Percentiles rank a stretch among this genome's conserved stretches.
Conservation (phyloP, 768 basidiomycete genomes). For the Collybia nuda region DNA sequence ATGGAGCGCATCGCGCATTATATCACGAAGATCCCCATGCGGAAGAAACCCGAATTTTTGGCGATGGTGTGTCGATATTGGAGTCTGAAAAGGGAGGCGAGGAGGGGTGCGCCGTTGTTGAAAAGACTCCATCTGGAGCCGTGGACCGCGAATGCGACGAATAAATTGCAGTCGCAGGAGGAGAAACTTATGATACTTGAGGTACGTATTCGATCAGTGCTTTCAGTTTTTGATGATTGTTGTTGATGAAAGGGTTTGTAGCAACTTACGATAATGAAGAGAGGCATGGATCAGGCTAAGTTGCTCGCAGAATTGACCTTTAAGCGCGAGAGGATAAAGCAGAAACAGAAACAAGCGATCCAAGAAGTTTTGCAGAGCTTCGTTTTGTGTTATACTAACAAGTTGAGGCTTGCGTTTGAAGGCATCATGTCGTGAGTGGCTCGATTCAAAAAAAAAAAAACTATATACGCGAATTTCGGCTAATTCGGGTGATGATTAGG, state of each 20-base stretch:
- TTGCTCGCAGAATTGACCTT: slow-evolving; percentile 64
- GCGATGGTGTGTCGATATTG: slow-evolving; percentile 86
- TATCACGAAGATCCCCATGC: slow-evolving; percentile 62
- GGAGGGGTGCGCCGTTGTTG: slow-evolving; percentile 89
- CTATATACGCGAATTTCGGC: not conserved
- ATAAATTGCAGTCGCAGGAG: slow-evolving; percentile 70
- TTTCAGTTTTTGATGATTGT: not conserved
- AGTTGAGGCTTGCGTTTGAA: slow-evolving; percentile 65
- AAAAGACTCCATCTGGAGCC: slow-evolving; percentile 95
- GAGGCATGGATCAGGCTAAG: slow-evolving; percentile 76
- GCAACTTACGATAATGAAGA: slow-evolving; percentile 62
- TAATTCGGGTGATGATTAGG: slow-evolving; percentile 37
- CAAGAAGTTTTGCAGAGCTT: slow-evolving; percentile 57
- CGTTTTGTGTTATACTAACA: slow-evolving; percentile 69
- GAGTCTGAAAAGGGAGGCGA: slow-evolving; percentile 94
- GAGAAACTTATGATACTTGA: slow-evolving; percentile 82
- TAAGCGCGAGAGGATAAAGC: slow-evolving; percentile 83
- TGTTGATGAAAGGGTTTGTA: slow-evolving; percentile 15
- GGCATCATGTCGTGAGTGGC: slow-evolving; percentile 64
- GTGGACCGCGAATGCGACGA: slow-evolving; percentile 82
- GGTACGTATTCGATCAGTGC: slow-evolving; percentile 39
- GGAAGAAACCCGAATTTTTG: slow-evolving; percentile 79
- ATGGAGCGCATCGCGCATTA: slow-evolving; percentile 80
- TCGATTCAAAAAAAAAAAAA: no score
- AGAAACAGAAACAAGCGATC: slow-evolving; percentile 63